Evolutionary conservation across 495 filamentous ascomycete species (phyloP), one percentile per base, ranked within the genome.

Genomic region (Talaromyces nanjingensis): DNA sequence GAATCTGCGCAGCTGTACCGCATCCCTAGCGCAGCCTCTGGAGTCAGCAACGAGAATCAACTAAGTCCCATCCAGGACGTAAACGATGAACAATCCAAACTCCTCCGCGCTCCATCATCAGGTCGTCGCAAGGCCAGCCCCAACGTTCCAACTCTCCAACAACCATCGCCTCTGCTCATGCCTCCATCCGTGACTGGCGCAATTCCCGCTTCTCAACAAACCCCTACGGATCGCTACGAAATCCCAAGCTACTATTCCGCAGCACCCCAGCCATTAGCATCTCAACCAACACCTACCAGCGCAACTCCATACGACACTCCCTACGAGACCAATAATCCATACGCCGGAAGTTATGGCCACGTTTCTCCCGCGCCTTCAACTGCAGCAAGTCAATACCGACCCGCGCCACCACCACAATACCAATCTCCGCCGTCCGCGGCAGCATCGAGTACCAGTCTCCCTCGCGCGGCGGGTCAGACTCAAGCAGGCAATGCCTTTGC

Each of bases 71-170:
- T 69, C 54, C 64, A 69, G 37, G 69, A 68, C 16, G 53, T 64
- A 45, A 59, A 64, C 16, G 69, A 70, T 18, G 64, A 72, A 8
- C 63, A 57, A 29, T 52, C 63, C 11, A 59, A 67, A n/a, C 66
- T 80, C 20, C 68, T 69, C n/a, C 76, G 78, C 34, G 74, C 67
- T 16, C 69, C 73, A 2, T 81, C 77, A 7, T 75, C 73, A 24
- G 75, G 75, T 31, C 74, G 79, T 53, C 79, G 79, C 59, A 68
- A 66, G 6, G 73, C 73, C 25, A 62, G 64, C 3, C 64, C 66
- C 2, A 65, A 66, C 4, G 24, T 22, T 5, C 58, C 37, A 34
- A 6, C 63, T 6, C 22, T 59, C 0, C 54, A 39, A 49, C 29
- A 64, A 52, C 31, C 60, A 56, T 22, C 65, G n/a, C 63, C 66